phyloP scores from a whole-genome alignment of 805 yeast genomes.

The Saturnispora galanensis region DNA sequence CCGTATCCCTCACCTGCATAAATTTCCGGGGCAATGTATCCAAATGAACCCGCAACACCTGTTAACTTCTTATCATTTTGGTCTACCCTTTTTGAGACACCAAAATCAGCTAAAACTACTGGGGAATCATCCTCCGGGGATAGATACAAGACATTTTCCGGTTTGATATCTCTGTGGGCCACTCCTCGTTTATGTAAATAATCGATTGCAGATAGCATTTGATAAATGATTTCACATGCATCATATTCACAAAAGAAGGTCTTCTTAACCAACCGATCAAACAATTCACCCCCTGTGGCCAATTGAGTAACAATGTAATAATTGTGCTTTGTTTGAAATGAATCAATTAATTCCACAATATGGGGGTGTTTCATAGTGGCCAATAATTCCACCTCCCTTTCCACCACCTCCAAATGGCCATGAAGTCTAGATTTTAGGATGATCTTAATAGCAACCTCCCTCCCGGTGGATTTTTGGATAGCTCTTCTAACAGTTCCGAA shows the following conservation, averaged over 20 bases:
- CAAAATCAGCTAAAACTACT: conserved; percentile 89
- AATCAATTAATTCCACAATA: conserved; percentile 82
- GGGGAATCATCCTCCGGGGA: conserved; percentile 52
- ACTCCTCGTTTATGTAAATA: conserved; percentile 70
- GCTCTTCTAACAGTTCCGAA: conserved; percentile 90
- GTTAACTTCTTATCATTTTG: conserved; percentile 19
- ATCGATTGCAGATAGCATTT: conserved; percentile 65
- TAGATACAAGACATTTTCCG: conserved; percentile 80
- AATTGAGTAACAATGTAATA: conserved; percentile 89
- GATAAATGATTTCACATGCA: conserved; percentile 66
- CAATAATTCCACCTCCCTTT: conserved; percentile 67
- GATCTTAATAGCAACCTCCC: conserved; percentile 84
- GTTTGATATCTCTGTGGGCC: conserved; percentile 91
- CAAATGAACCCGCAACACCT: conserved; percentile 63
- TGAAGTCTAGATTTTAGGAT: conserved; percentile 76
- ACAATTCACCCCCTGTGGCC: conserved; percentile 93
- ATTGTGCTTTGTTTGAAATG: conserved; percentile 90
- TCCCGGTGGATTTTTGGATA: conserved; percentile 31
- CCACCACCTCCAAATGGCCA: conserved; percentile 52
- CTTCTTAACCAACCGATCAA: conserved; percentile 70
- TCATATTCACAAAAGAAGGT: conserved; percentile 86
- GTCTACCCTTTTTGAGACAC: conserved; percentile 72
- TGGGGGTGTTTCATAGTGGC: conserved; percentile 68
- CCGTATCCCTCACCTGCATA: conserved; percentile 44
- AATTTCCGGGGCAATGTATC: conserved; percentile 96